phyloP scores from a whole-genome alignment of 768 basidiomycete species.

The Lactarius tabidus region DNA sequence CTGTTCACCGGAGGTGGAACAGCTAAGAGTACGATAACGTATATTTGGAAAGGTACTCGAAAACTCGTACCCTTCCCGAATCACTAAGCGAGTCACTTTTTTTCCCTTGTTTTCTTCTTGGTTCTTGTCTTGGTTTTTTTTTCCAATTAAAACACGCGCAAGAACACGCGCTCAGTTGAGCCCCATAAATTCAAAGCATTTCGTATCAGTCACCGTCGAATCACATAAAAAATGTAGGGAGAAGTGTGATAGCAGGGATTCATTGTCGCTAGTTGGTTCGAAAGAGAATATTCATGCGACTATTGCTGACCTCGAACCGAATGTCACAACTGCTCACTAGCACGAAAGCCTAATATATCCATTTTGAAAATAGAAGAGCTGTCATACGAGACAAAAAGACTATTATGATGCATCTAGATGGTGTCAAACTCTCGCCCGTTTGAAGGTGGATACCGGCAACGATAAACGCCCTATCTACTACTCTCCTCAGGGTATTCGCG shows the following conservation, averaged over 20 bases:
- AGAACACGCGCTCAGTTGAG: not conserved
- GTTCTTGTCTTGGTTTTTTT: too few species aligned
- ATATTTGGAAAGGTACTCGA: not conserved
- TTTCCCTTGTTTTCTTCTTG: too few species aligned
- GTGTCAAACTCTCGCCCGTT: not conserved
- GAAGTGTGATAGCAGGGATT: not conserved
- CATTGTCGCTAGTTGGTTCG: not conserved
- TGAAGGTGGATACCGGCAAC: not conserved
- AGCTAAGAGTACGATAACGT: conserved; percentile 2
- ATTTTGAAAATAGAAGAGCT: not conserved
- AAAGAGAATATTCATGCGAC: not conserved
- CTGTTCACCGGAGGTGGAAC: conserved; percentile 18
- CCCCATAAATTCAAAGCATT: not conserved
- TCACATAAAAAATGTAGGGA: not conserved
- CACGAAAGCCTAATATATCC: not conserved
- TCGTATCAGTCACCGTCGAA: not conserved
- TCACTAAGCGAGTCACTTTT: not conserved
- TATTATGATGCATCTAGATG: not conserved
- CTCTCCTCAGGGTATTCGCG: not conserved
- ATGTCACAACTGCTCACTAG: not conserved
- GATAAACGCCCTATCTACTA: not conserved
- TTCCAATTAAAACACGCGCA: not conserved
- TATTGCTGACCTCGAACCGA: not conserved
- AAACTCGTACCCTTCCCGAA: not conserved
- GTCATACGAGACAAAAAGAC: not conserved